Conservation (phyloP, 1,284 basidiomycete species). For the Boletellus dicymbophilus region DNA sequence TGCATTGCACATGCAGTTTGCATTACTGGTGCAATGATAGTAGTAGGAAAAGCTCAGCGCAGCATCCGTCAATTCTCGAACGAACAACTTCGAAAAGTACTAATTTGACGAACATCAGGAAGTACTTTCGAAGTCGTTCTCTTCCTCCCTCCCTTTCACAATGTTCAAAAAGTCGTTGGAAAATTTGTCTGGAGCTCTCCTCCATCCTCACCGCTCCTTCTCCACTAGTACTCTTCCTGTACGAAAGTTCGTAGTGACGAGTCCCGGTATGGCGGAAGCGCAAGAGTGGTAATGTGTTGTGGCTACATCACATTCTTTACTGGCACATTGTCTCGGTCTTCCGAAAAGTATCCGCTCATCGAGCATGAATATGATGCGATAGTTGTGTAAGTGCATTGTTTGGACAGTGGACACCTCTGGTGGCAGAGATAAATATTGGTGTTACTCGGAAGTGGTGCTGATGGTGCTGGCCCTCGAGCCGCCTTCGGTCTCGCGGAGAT, state of each 20-base stretch:
- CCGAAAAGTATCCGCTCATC: conserved; percentile 92
- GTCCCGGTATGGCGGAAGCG: conserved; percentile 80
- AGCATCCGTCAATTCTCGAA: too few relatives aligned
- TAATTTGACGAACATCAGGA: too few relatives aligned
- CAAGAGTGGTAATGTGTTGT: conserved; percentile 76
- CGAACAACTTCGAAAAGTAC: too few relatives aligned
- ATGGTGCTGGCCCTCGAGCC: conserved; percentile 97
- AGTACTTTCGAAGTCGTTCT: too few relatives aligned
- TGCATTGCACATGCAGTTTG: too few relatives aligned
- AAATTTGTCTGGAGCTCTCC: conserved; percentile 46
- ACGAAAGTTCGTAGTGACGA: conserved; percentile 69
- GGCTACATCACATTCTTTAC: conserved; percentile 6
- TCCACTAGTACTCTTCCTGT: conserved; percentile 59
- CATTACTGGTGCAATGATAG: too few relatives aligned
- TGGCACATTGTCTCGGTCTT: conserved; percentile 78
- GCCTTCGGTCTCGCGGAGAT: conserved; percentile 99
- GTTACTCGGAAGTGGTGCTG: conserved; percentile 75
- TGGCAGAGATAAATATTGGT: too few relatives aligned
- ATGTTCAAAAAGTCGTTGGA: conserved; percentile 39
- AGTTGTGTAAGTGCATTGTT: conserved; percentile 77
- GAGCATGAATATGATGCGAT: conserved; percentile 98
- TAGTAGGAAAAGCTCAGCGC: too few relatives aligned
- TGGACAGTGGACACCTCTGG: too few relatives aligned
- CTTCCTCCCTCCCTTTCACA: conserved; percentile 3
- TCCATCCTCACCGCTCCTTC: conserved; percentile 57